These are phyloP conservation scores for Ilex aquifolium DNA, from an alignment of 257 asterid genomes.

Conservation along the genomic window DNA sequence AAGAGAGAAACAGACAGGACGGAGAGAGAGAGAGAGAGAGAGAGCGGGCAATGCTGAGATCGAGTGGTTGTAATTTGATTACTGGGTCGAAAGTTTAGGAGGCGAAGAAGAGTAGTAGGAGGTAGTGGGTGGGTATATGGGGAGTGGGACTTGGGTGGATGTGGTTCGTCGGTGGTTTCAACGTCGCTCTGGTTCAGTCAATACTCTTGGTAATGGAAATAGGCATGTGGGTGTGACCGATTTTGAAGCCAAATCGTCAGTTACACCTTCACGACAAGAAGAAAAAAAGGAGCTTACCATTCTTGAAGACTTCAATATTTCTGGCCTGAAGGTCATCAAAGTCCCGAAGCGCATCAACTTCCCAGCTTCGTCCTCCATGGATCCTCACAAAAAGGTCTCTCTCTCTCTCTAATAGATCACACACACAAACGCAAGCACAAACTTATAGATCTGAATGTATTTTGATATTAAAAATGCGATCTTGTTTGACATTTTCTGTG, in stretches of 20 bases:
- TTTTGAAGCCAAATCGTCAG: background rate
- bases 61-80: constrained; percentile 35
- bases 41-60: constrained; percentile 23
- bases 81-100: constrained; percentile 30
- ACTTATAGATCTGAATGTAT: no score
- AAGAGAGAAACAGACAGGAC: no score
- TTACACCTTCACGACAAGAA: background rate
- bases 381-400: constrained; percentile 71
- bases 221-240: constrained; percentile 26
- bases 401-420: background rate
- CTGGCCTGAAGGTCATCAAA: constrained; percentile 54
- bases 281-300: constrained; percentile 25
- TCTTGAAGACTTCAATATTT: constrained; percentile 54
- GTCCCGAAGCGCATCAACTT: constrained; percentile 63
- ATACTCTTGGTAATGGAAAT: constrained; percentile 18
- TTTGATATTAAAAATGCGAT: no score
- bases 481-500: no score
- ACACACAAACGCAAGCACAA: no score
- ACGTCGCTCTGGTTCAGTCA: constrained; percentile 35
- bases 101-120: constrained; percentile 15
- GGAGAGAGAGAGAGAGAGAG: constrained; percentile 14
- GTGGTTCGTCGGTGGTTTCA: constrained; percentile 82
- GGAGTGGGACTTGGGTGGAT: constrained; percentile 90
- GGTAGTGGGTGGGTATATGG: constrained; percentile 40
- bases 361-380: constrained; percentile 52